phyloP scores from a whole-genome alignment of 257 asterid species.

The Solanum gracilifrons region DNA sequence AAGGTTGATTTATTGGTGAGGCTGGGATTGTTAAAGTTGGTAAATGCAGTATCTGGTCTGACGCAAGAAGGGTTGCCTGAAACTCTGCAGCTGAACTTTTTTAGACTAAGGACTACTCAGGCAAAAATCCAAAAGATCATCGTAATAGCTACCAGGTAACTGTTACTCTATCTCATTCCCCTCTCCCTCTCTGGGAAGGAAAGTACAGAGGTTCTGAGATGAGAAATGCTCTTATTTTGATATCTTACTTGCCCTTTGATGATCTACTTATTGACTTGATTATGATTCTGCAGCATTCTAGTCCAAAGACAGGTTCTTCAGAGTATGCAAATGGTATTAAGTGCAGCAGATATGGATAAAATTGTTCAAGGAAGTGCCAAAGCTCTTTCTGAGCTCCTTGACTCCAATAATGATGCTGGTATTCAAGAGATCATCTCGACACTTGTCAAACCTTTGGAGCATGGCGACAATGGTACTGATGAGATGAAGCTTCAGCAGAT shows the following conservation, averaged over 20 bases:
- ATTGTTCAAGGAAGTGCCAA: constrained; percentile 28
- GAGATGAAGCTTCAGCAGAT: constrained; percentile 22
- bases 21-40: constrained; percentile 76
- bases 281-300: constrained; percentile 34
- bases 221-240: not conserved
- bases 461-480: constrained; percentile 8
- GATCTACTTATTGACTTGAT: not conserved
- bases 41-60: constrained; percentile 54
- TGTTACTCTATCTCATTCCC: not conserved
- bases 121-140: constrained; percentile 80
- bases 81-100: constrained; percentile 76
- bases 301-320: constrained; percentile 65
- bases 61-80: constrained; percentile 73
- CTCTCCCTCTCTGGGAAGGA: not conserved
- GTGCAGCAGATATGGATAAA: constrained; percentile 44
- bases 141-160: constrained; percentile 81
- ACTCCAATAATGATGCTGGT: constrained; percentile 51
- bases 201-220: not conserved
- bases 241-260: not conserved
- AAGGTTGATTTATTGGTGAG: constrained; percentile 67
- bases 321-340: constrained; percentile 38
- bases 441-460: constrained; percentile 22
- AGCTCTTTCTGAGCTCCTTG: constrained; percentile 50
- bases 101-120: constrained; percentile 59
- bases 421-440: constrained; percentile 43